Percentiles rank a stretch among this genome's conserved stretches.
phyloP scores from a whole-genome alignment of 441 rosid genomes.

The Capsella rubella region DNA sequence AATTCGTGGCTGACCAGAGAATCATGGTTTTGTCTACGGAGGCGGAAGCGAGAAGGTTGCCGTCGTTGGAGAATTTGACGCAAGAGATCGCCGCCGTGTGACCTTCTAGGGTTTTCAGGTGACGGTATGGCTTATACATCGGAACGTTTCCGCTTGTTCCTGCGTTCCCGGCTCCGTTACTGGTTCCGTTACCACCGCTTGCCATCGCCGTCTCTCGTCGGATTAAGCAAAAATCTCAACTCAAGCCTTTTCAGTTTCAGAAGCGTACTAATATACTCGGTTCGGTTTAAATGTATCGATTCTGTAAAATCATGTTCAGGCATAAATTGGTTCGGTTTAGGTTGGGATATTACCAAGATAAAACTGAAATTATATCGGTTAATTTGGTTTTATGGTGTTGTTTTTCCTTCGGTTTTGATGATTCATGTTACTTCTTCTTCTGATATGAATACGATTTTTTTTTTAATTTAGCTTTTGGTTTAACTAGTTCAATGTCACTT shows the following conservation, averaged over 20 bases:
- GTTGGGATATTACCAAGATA: too few relatives aligned
- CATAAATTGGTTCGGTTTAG: too few relatives aligned
- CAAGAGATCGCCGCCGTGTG: conserved; percentile 80
- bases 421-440: too few relatives aligned
- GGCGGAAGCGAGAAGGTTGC: conserved; percentile 81
- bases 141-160: conserved; percentile 46
- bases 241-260: too few relatives aligned
- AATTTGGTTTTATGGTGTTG: too few relatives aligned
- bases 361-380: too few relatives aligned
- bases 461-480: too few relatives aligned
- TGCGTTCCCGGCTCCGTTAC: conserved; percentile 29
- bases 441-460: too few relatives aligned
- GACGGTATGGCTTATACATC: conserved; percentile 68
- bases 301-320: background rate
- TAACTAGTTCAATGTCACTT: too few relatives aligned
- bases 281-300: background rate
- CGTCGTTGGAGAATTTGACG: conserved; percentile 90
- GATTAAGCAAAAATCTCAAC: background rate
- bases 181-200: conserved; percentile 47
- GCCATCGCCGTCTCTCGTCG: conserved; percentile 39
- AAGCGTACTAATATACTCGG: background rate
- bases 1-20: conserved; percentile 71
- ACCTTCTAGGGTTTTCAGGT: conserved; percentile 58
- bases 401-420: too few relatives aligned
- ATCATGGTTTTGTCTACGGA: conserved; percentile 86